A percentile compares a stretch with the other conserved stretches of the same genome.
Conservation (phyloP, 805 yeast species). For the Myxozyma neglecta region DNA sequence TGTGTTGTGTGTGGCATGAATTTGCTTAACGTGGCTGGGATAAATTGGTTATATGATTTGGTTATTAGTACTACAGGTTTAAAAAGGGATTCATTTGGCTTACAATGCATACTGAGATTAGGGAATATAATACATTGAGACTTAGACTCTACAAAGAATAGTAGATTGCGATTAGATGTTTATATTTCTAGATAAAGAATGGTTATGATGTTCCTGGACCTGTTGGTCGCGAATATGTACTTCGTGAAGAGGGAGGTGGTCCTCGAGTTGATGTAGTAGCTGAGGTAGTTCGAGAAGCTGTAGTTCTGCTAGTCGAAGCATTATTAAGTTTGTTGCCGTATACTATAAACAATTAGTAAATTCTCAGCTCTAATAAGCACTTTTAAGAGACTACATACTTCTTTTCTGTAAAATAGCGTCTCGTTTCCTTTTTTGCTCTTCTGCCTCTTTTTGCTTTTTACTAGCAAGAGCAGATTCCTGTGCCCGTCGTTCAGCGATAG, state of each 20-base stretch:
- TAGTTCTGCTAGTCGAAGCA: background rate
- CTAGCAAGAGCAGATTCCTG: slow-evolving; percentile 10
- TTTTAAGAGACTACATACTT: slow-evolving; percentile 8
- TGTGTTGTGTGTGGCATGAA: background rate
- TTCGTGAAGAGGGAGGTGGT: background rate
- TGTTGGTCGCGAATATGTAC: background rate
- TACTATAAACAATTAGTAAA: slow-evolving; percentile 1
- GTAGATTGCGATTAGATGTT: background rate
- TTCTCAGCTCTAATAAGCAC: no score
- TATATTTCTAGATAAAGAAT: no score
- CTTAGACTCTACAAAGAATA: background rate
- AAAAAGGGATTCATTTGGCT: background rate
- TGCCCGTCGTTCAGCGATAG: slow-evolving; percentile 19
- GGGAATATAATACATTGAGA: background rate
- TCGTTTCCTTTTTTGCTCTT: slow-evolving; percentile 38
- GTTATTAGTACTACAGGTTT: background rate
- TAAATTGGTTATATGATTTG: background rate
- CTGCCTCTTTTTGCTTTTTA: slow-evolving; percentile 9
- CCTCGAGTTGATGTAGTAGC: background rate
- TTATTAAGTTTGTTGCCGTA: slow-evolving; percentile 24
- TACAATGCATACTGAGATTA: background rate
- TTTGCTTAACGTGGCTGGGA: background rate
- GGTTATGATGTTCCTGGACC: background rate
- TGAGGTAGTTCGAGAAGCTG: slow-evolving; percentile 2
- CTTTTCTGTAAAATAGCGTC: slow-evolving; percentile 27